Evolutionary conservation across 2,329 filamentous ascomycete genomes (phyloP).

Genomic region (Penicillium sp.): DNA sequence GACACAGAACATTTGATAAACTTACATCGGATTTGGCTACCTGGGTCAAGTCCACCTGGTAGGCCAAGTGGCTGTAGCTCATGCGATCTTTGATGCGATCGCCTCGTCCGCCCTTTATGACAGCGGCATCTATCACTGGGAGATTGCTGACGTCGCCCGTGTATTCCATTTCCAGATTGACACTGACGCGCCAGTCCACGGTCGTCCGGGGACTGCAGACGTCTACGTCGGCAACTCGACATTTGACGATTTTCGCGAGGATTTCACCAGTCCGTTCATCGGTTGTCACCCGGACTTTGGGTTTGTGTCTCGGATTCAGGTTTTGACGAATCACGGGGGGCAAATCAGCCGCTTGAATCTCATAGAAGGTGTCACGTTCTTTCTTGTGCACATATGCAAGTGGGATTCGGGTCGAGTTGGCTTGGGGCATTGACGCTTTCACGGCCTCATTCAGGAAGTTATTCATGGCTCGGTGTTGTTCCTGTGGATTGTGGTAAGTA

Average conservation of each 20-base stretch:
- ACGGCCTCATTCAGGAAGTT: slow-evolving; percentile 74
- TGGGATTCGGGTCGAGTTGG: slow-evolving; percentile 36
- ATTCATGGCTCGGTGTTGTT: slow-evolving; percentile 80
- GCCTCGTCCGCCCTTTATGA: slow-evolving; percentile 38
- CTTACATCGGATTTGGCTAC: slow-evolving; percentile 61
- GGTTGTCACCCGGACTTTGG: slow-evolving; percentile 72
- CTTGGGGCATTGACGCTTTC: slow-evolving; percentile 50
- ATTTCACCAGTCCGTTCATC: slow-evolving; percentile 71
- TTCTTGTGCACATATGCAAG: slow-evolving; percentile 78
- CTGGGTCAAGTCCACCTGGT: slow-evolving; percentile 90
- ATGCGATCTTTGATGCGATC: slow-evolving; percentile 85
- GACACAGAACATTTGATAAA: slow-evolving; percentile 14
- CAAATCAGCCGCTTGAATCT: slow-evolving; percentile 64
- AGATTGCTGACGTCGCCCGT: slow-evolving; percentile 64
- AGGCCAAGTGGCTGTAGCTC: slow-evolving; percentile 83
- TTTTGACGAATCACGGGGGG: slow-evolving; percentile 64
- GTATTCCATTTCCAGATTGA: slow-evolving; percentile 92
- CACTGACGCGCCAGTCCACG: slow-evolving; percentile 89
- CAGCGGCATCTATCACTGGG: slow-evolving; percentile 41
- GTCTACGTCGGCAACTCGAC: slow-evolving; percentile 82
- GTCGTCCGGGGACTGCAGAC: slow-evolving; percentile 73
- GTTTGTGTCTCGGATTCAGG: slow-evolving; percentile 58
- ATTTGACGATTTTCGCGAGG: slow-evolving; percentile 85
- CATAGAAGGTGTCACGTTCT: slow-evolving; percentile 81
- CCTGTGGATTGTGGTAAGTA: slow-evolving; percentile 47